A percentile compares a stretch with the other conserved stretches of the same genome.
Evolutionary conservation across 2,329 filamentous ascomycete genomes (phyloP).

Genomic region (Calcarisporium arbuscula): DNA sequence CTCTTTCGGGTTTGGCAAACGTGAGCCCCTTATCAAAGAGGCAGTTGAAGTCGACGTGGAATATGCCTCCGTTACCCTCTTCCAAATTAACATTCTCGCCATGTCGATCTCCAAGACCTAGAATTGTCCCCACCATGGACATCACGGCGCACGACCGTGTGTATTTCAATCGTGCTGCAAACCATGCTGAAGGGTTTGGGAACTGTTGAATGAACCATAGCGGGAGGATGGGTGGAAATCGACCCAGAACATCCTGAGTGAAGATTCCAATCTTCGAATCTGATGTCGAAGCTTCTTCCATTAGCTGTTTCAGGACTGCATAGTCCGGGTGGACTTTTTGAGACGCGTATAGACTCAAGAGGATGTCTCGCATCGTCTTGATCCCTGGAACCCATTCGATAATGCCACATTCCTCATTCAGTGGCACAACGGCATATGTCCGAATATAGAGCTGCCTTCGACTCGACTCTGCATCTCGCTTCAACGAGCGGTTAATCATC

Average conservation of each 20-base stretch:
- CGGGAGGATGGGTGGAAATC: conserved; percentile 78
- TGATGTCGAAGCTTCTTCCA: conserved; percentile 56
- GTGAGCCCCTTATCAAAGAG: conserved; percentile 97
- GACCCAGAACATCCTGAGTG: conserved; percentile 54
- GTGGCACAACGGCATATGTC: conserved; percentile 91
- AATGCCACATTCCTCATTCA: conserved; percentile 95
- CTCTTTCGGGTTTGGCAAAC: conserved; percentile 88
- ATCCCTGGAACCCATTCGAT: conserved; percentile 99
- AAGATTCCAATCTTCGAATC: conserved; percentile 63
- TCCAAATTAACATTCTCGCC: conserved; percentile 96
- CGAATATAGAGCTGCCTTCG: conserved; percentile 90
- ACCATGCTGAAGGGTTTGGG: conserved; percentile 88
- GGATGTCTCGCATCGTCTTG: conserved; percentile 86
- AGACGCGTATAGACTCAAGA: conserved; percentile 71
- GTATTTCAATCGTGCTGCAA: conserved; percentile 80
- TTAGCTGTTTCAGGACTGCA: conserved; percentile 52
- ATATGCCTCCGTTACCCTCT: conserved; percentile 85
- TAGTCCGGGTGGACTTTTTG: conserved; percentile 68
- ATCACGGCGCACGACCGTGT: conserved; percentile 94
- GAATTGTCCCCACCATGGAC: conserved; percentile 97
- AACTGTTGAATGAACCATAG: conserved; percentile 96
- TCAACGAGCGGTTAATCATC: conserved; percentile 93
- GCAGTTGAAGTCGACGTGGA: conserved; percentile 99
- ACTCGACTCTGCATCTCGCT: conserved; percentile 84
- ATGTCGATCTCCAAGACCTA: conserved; percentile 90